Evolutionary conservation across 176 grass and related monocot genomes (phyloP).

Genomic region (Aegilops speltoides): DNA sequence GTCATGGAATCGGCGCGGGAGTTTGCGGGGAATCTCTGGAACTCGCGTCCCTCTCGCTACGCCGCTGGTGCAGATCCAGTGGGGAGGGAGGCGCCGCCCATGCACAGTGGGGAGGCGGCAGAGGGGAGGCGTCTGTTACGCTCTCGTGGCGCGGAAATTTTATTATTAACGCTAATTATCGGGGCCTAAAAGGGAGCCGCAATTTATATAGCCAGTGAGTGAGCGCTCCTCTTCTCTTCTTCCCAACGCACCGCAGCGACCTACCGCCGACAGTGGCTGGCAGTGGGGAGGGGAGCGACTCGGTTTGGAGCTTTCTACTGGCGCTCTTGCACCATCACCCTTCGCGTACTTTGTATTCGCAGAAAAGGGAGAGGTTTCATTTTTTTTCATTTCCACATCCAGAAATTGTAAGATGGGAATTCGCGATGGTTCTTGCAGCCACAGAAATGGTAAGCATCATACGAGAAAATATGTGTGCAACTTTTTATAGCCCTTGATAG

Average conservation of each 20-base stretch:
- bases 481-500: no score
- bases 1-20: constrained; percentile 33
- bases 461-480: no score
- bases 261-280: constrained; percentile 53
- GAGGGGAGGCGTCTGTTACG: constrained; percentile 14
- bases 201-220: constrained; percentile 30
- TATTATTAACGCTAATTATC: constrained; percentile 37
- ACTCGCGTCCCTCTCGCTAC: not conserved
- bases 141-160: constrained; percentile 3
- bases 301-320: not conserved
- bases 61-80: constrained; percentile 46
- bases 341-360: accelerated
- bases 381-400: not conserved
- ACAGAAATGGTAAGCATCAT: no score
- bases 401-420: not conserved
- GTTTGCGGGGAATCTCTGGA: constrained; percentile 18
- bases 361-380: not conserved
- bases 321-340: not conserved
- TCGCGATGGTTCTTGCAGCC: no score
- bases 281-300: constrained; percentile 27
- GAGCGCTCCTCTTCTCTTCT: not conserved
- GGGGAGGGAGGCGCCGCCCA: constrained; percentile 8
- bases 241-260: constrained; percentile 15
- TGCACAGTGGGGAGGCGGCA: no score
- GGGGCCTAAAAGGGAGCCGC: not conserved